Base-by-base conservation (phyloP, 331 rosid genomes). In the Pyracantha coccinea region DNA sequence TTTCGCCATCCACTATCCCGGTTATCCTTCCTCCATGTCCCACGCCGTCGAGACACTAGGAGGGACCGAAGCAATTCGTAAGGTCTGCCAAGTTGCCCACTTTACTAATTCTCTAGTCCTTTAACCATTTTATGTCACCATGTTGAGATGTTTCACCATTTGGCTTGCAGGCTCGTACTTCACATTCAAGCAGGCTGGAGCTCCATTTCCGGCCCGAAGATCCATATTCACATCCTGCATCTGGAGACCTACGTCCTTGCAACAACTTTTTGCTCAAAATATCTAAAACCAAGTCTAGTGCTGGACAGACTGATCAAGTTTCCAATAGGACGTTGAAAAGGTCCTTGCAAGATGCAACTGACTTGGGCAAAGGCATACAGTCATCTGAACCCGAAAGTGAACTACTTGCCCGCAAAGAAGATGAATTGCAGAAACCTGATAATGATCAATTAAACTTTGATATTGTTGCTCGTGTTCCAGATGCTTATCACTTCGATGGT, bases 401-500 rank as follows among this genome's bases (percentile, higher is more conserved):
- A 68, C 31, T 74, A 13, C 24, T 17, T 15, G 66, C 62, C 19
- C 12, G 41, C 4, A 64, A 60, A 71, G 27, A 73, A 72, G 80
- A 50, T 47, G 81, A 80, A 78, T 78, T 57, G 57, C 66, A 10
- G 17, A 53, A 14, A 28, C 68, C 79, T 61, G 31, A 70, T 70
- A 74, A 78, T 60, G 79, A 67, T 77, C 83, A 75, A 72, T 35
- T 44, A 68, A 74, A 75, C 54, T 74, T 88, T 55, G 86, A 88
- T 72, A 77, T 94, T 73, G 90, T 90, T 62, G 97, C 93, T 67
- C 84, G 71, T 28, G 76, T 91, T 59, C 83, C 86, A 0, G 91
- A 89, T 74, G 97, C 96, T 80, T 94, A 94, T 83, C 79, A 74
- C 70, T 92, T 92, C 71, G 85, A 93, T 57, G 98, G 97, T 93